A percentile compares a stretch with the other conserved stretches of the same genome.
These are phyloP conservation scores for Stephania cephalantha DNA, from an alignment of 164 flowering plant genomes.

Conservation along the genomic window DNA sequence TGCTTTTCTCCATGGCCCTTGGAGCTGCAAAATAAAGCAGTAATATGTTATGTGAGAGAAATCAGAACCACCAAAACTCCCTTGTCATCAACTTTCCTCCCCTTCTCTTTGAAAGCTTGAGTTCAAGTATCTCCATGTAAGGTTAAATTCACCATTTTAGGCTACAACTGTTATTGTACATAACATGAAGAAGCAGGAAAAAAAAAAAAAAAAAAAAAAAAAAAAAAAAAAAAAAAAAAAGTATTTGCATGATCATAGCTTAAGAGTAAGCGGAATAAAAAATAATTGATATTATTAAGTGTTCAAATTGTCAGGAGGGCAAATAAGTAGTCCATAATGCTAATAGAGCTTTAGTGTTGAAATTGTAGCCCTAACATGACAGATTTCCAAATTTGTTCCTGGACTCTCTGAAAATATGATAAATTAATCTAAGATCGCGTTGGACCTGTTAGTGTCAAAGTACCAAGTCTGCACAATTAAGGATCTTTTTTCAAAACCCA, in stretches of 20 bases:
- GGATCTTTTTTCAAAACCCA: not conserved
- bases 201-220: too few relatives aligned
- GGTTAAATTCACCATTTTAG: not conserved
- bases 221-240: too few relatives aligned
- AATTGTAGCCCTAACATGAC: not conserved
- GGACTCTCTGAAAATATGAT: not conserved
- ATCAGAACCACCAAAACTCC: not conserved
- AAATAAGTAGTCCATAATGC: not conserved
- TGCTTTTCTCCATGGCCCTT: slow-evolving; percentile 73
- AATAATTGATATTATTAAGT: not conserved
- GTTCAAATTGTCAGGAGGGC: too few relatives aligned
- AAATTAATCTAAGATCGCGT: not conserved
- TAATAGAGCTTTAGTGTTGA: not conserved
- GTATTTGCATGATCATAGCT: not conserved
- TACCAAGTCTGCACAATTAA: not conserved
- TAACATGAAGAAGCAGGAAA: too few relatives aligned
- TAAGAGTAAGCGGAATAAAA: not conserved
- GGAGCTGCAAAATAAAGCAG: slow-evolving; percentile 51
- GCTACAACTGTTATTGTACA: not conserved
- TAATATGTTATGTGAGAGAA: not conserved
- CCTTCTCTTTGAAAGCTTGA: not conserved
- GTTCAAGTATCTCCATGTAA: not conserved
- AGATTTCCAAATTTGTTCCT: not conserved
- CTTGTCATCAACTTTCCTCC: not conserved
- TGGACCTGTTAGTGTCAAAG: not conserved